Evolutionary conservation across 1,284 basidiomycete species (phyloP).

Genomic region (Cerioporus squamosus): DNA sequence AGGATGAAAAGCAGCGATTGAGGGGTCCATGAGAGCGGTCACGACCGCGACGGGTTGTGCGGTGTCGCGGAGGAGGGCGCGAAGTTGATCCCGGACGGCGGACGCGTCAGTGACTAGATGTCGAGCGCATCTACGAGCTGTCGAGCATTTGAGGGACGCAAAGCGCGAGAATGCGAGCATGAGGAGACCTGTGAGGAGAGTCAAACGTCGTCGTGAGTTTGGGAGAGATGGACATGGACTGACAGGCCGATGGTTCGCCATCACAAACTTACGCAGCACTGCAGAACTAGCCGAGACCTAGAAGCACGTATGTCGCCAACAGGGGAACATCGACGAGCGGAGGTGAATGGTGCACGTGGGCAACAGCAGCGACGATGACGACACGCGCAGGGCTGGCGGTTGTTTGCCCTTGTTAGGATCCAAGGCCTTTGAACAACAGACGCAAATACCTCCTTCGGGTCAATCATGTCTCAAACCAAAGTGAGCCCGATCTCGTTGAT

Average conservation of each 20-base stretch:
- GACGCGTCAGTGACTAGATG: constrained; percentile 1
- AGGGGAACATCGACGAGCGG: not conserved
- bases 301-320: not conserved
- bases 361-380: not conserved
- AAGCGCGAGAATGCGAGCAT: not conserved
- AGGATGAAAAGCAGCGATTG: not conserved
- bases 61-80: constrained; percentile 42
- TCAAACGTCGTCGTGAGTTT: not conserved
- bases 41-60: constrained; percentile 48
- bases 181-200: not conserved
- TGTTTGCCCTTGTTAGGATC: constrained; percentile 33
- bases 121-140: not conserved
- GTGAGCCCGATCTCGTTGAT: no score
- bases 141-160: not conserved
- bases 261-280: not conserved
- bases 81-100: constrained; percentile 33
- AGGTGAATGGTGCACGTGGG: not conserved
- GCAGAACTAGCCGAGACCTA: no score
- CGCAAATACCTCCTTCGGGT: constrained; percentile 12
- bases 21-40: constrained; percentile 40
- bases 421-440: constrained; percentile 23
- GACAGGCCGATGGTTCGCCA: not conserved
- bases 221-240: not conserved
- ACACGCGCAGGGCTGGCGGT: not conserved
- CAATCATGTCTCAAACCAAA: no score